Evolutionary conservation across 306 rosid genomes (phyloP).

Genomic region (Chamaecrista fasciculata): DNA sequence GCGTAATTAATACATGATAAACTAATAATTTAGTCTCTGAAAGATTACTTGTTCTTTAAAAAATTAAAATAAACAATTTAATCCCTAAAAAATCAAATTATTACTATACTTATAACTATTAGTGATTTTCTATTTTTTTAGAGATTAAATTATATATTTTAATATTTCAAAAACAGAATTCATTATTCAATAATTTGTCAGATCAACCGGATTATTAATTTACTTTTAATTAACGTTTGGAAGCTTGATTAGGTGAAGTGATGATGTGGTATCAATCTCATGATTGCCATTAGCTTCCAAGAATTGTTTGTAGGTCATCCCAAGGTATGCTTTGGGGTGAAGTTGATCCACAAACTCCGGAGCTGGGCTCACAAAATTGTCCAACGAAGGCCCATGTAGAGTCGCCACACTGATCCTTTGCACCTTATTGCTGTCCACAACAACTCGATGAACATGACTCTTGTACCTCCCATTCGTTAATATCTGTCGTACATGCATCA

Average conservation of each 20-base stretch:
- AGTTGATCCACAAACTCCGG: conserved; percentile 44
- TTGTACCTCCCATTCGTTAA: conserved; percentile 61
- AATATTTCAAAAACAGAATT: no score
- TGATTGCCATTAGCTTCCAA: conserved; percentile 44
- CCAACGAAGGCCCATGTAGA: conserved; percentile 57
- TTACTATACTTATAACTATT: no score
- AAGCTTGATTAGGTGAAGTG: conserved; percentile 22
- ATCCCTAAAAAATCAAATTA: no score
- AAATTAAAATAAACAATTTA: no score
- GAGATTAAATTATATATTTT: no score
- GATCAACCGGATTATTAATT: no score
- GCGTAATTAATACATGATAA: no score
- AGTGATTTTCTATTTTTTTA: no score
- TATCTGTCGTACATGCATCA: conserved; percentile 40
- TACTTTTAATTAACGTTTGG: neutral
- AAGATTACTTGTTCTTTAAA: no score
- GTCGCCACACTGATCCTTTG: conserved; percentile 46
- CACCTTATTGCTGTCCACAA: conserved; percentile 47
- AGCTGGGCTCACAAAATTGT: conserved; percentile 37
- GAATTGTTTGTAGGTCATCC: conserved; percentile 47
- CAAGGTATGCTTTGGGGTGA: conserved; percentile 39
- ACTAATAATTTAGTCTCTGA: no score
- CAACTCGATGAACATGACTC: conserved; percentile 58
- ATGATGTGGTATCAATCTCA: conserved; percentile 32
- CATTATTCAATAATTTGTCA: no score